phyloP scores from a whole-genome alignment of 1,284 basidiomycete species.

The Lentinula novae-zelandiae region DNA sequence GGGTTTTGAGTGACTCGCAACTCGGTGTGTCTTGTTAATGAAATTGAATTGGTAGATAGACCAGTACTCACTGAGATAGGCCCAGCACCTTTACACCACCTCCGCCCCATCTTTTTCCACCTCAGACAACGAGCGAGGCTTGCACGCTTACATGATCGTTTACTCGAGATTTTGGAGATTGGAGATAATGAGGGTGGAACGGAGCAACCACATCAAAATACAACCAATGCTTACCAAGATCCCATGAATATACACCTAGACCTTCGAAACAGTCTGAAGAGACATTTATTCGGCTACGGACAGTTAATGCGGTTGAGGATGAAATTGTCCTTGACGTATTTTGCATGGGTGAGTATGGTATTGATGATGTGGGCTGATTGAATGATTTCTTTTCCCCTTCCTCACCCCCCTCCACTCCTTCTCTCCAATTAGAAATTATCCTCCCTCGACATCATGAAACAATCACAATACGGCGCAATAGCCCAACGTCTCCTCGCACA shows the following conservation, averaged over 20 bases:
- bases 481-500: constrained; percentile 44
- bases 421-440: constrained; percentile 38
- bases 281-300: constrained; percentile 61
- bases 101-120: constrained; percentile 54
- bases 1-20: constrained; percentile 30
- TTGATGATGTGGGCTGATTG: not conserved
- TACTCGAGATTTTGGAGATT: constrained; percentile 42
- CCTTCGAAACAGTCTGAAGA: constrained; percentile 46
- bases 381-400: no score
- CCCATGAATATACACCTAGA: constrained; percentile 15
- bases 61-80: constrained; percentile 22
- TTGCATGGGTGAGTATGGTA: constrained; percentile 52
- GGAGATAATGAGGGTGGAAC: constrained; percentile 9
- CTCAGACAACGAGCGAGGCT: constrained; percentile 36
- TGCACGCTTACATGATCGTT: constrained; percentile 33
- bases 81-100: constrained; percentile 43
- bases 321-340: constrained; percentile 55
- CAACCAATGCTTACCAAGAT: no score
- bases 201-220: constrained; percentile 28
- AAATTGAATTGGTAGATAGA: not conserved
- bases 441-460: constrained; percentile 34
- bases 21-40: constrained; percentile 26
- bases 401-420: constrained; percentile 5
- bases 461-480: constrained; percentile 42
- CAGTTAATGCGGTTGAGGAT: constrained; percentile 48